Percentiles rank a stretch among this genome's conserved stretches.
Evolutionary conservation across 768 basidiomycete genomes (phyloP).

Genomic region (Russula emetica): DNA sequence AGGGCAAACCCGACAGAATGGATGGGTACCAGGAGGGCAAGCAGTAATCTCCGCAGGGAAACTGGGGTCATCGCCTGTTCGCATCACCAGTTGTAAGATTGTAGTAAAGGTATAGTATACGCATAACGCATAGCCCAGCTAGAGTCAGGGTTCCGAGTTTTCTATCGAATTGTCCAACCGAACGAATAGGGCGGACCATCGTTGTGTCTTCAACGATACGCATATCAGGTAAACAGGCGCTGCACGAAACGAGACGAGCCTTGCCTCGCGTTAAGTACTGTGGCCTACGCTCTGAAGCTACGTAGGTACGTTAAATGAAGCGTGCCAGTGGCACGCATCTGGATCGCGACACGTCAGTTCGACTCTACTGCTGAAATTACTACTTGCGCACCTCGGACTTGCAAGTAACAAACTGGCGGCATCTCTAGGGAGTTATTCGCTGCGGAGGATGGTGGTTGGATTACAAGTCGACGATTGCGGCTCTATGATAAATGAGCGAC

Average conservation of each 20-base stretch:
- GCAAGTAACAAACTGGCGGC: not conserved
- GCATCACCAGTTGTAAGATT: not conserved
- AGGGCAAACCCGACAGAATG: not conserved
- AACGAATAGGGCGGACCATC: not conserved
- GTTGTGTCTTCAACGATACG: not conserved
- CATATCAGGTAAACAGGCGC: not conserved
- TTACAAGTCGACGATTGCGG: constrained; percentile 11
- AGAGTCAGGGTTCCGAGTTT: not conserved
- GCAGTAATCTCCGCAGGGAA: not conserved
- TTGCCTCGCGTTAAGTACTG: not conserved
- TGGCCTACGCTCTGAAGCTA: not conserved
- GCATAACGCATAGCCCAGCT: not conserved
- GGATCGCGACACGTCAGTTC: not conserved
- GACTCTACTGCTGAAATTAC: not conserved
- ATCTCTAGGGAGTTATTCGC: not conserved
- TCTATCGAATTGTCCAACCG: not conserved
- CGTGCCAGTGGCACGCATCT: not conserved
- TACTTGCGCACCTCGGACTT: constrained; percentile 19
- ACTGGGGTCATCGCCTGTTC: not conserved
- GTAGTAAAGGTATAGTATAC: not conserved
- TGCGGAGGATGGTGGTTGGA: not conserved
- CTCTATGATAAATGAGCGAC: constrained; percentile 13
- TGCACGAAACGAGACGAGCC: not conserved
- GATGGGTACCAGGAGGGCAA: not conserved
- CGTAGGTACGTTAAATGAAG: not conserved